These are phyloP conservation scores for Silene conica DNA, from an alignment of 148 eudicot species.

Conservation along the genomic window DNA sequence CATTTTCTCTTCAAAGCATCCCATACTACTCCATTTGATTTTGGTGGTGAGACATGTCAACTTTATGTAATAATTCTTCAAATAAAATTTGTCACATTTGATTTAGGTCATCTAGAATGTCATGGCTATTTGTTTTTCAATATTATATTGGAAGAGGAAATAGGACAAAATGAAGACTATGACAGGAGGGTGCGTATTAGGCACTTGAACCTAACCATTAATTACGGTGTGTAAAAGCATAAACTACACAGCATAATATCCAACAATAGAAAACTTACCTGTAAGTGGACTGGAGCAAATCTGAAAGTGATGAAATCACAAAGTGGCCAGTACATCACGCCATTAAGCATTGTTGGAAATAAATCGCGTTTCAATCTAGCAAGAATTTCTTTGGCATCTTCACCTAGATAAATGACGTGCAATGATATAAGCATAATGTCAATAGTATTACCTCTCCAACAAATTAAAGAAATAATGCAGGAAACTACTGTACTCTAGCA, in stretches of 20 bases:
- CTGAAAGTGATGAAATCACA: conserved; percentile 90
- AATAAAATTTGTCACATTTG: background rate
- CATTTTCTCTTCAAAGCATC: conserved; percentile 13
- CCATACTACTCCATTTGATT: background rate
- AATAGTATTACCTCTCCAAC: background rate
- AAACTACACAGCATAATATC: background rate
- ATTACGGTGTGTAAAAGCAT: background rate
- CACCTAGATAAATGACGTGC: conserved; percentile 43
- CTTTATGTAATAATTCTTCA: too few relatives aligned
- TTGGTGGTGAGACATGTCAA: too few relatives aligned
- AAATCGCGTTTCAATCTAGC: conserved; percentile 78
- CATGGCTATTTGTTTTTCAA: too few relatives aligned
- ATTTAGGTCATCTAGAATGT: background rate
- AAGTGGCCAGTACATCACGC: conserved; percentile 84
- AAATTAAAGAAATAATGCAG: background rate
- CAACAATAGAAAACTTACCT: conserved; percentile 36
- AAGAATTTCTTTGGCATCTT: conserved; percentile 50
- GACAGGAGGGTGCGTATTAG: background rate
- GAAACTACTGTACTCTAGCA: background rate
- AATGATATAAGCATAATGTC: background rate
- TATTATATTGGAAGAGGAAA: too few relatives aligned
- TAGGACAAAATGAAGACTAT: too few relatives aligned
- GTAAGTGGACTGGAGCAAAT: conserved; percentile 84
- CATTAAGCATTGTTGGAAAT: conserved; percentile 70
- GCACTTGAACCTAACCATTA: background rate